Conservation (phyloP, 2,329 filamentous ascomycete species). For the Trichoderma breve region DNA sequence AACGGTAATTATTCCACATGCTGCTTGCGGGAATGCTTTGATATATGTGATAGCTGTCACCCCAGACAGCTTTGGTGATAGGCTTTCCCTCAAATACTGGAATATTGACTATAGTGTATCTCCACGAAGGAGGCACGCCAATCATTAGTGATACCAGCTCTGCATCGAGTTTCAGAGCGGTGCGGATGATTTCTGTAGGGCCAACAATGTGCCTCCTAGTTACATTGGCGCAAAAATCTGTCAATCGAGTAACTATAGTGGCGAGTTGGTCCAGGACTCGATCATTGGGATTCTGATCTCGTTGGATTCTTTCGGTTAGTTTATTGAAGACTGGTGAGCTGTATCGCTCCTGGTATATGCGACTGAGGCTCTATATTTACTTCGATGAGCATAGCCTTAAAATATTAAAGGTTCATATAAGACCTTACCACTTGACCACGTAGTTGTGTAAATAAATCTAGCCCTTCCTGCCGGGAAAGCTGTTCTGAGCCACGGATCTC, state of each 20-base stretch:
- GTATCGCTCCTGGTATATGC: neutral
- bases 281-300: neutral
- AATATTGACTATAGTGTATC: neutral
- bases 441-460: neutral
- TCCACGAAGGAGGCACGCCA: neutral
- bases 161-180: neutral
- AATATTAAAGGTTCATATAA: neutral
- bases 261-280: neutral
- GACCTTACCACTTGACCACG: neutral
- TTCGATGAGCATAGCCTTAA: neutral
- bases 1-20: neutral
- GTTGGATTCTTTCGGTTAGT: neutral
- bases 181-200: neutral
- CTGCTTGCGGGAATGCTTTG: neutral
- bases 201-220: neutral
- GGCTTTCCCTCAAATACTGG: neutral
- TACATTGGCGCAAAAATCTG: neutral
- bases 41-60: neutral
- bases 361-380: neutral
- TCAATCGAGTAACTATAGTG: neutral
- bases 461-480: neutral
- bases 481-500: neutral
- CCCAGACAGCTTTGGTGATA: neutral
- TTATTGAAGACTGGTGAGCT: neutral
- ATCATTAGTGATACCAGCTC: neutral